Percentiles rank a stretch among this genome's conserved stretches.
Conservation (phyloP, 1,139 yeast genomes). For the Saccharomyces hybrid region DNA sequence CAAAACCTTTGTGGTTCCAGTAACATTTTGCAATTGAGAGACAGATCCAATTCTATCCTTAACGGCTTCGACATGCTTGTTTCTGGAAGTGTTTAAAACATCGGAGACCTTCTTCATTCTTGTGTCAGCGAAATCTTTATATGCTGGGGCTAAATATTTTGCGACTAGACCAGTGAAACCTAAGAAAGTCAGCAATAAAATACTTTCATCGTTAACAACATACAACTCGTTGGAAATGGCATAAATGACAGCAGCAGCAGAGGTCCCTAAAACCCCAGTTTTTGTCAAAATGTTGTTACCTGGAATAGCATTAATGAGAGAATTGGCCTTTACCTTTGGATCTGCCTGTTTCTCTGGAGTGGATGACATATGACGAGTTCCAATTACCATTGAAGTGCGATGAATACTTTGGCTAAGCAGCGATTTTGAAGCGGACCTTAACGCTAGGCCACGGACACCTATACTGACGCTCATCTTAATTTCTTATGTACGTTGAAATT, state of each 20-base stretch:
- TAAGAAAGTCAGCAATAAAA: conserved; percentile 71
- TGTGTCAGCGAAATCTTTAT: conserved; percentile 90
- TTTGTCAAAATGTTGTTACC: conserved; percentile 83
- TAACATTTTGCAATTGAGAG: conserved; percentile 84
- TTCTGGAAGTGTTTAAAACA: conserved; percentile 81
- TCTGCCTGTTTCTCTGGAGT: conserved; percentile 50
- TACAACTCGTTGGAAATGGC: conserved; percentile 91
- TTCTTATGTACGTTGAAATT: not conserved
- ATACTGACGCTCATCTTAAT: not conserved
- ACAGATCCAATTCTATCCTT: conserved; percentile 87
- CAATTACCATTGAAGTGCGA: conserved; percentile 36
- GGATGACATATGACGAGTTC: conserved; percentile 48
- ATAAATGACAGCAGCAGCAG: conserved; percentile 88
- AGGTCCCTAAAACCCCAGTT: conserved; percentile 92
- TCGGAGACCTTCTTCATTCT: conserved; percentile 79
- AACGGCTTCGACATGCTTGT: conserved; percentile 85
- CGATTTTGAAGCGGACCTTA: not conserved
- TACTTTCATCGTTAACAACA: conserved; percentile 90
- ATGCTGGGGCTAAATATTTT: conserved; percentile 88
- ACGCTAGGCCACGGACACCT: not conserved
- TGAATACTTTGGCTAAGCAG: not conserved
- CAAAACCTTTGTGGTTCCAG: conserved; percentile 80
- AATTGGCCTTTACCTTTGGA: conserved; percentile 86
- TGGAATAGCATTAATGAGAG: conserved; percentile 88
- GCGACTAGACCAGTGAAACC: conserved; percentile 70